phyloP scores from a whole-genome alignment of 2,329 filamentous ascomycete genomes.

The Chaetothyriales sp. region DNA sequence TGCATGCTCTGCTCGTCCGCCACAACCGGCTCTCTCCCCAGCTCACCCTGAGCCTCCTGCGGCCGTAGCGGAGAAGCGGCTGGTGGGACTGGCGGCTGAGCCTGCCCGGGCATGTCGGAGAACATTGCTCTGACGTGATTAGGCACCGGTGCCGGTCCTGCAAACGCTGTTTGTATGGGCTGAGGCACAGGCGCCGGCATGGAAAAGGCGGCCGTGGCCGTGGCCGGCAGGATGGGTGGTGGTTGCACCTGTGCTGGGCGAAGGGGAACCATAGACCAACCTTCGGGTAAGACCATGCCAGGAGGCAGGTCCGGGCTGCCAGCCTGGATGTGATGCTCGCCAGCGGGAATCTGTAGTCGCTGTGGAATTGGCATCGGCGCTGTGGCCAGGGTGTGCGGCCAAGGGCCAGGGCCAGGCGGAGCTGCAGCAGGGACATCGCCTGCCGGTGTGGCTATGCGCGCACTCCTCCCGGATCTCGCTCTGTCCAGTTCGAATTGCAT shows the following conservation, averaged over 20 bases:
- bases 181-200: not conserved
- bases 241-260: slow-evolving; percentile 18
- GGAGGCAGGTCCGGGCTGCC: slow-evolving; percentile 37
- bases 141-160: not conserved
- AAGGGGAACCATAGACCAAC: slow-evolving; percentile 38
- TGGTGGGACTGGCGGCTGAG: not conserved
- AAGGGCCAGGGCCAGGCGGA: not conserved
- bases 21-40: not conserved
- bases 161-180: not conserved
- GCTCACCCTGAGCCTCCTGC: not conserved
- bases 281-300: slow-evolving; percentile 39
- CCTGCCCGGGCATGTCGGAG: not conserved
- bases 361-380: slow-evolving; percentile 6
- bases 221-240: not conserved
- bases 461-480: slow-evolving; percentile 41
- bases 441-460: slow-evolving; percentile 4
- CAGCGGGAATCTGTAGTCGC: slow-evolving; percentile 6
- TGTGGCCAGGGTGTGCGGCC: not conserved
- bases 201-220: not conserved
- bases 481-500: slow-evolving; percentile 55
- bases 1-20: not conserved
- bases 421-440: slow-evolving; percentile 1
- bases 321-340: slow-evolving; percentile 21
- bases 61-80: not conserved
- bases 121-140: not conserved